A percentile compares a stretch with the other conserved stretches of the same genome.
phyloP scores from a whole-genome alignment of 805 yeast species.

The Metschnikowia reukaufii region DNA sequence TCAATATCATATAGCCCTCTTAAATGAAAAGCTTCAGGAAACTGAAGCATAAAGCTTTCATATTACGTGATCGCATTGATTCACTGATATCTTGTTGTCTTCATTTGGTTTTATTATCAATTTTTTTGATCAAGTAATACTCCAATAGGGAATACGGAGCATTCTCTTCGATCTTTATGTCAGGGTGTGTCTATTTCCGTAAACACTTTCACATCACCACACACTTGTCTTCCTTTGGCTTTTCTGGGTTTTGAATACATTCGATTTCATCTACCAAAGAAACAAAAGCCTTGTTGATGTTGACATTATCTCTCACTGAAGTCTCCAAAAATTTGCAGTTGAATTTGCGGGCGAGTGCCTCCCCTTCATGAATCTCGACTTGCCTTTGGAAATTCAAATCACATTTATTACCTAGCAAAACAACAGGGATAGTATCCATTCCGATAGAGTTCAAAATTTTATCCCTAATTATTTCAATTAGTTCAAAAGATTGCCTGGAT shows the following conservation, averaged over 20 bases:
- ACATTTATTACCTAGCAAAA: slow-evolving; percentile 30
- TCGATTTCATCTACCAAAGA: slow-evolving; percentile 60
- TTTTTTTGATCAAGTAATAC: no score
- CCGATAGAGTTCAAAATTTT: slow-evolving; percentile 73
- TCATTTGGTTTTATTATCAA: no score
- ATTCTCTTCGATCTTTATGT: no score
- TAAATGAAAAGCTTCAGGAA: no score
- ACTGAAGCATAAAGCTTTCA: no score
- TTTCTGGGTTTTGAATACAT: slow-evolving; percentile 53
- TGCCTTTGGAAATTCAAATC: slow-evolving; percentile 22
- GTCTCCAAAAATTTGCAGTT: slow-evolving; percentile 50
- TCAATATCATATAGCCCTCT: no score
- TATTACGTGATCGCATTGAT: no score
- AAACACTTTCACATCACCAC: slow-evolving; percentile 35
- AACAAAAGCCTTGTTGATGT: slow-evolving; percentile 56
- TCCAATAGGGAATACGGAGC: no score
- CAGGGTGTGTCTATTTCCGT: neutral
- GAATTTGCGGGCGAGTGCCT: slow-evolving; percentile 42
- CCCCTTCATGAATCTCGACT: slow-evolving; percentile 30
- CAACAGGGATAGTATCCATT: slow-evolving; percentile 47
- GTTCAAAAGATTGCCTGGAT: slow-evolving; percentile 73
- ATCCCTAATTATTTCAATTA: slow-evolving; percentile 74
- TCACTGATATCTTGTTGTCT: no score
- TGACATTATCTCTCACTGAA: slow-evolving; percentile 47
- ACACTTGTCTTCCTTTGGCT: slow-evolving; percentile 51